These are phyloP conservation scores for Camptophora hylomeconis DNA, from an alignment of 2,329 filamentous ascomycete species.

Conservation along the genomic window DNA sequence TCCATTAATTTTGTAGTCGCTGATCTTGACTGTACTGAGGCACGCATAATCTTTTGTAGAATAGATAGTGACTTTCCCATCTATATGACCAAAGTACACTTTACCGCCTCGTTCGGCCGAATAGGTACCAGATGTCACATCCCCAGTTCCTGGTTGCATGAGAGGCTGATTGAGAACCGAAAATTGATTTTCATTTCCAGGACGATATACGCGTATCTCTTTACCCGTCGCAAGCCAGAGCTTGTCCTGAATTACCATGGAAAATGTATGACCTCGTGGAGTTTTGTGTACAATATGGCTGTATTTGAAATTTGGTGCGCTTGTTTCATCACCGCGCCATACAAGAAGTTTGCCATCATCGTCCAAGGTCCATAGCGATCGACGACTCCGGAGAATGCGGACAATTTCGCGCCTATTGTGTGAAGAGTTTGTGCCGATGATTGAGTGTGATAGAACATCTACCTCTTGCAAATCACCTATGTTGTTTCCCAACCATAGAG, in stretches of 20 bases:
- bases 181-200: conserved; percentile 58
- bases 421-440: conserved; percentile 56
- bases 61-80: conserved; percentile 93
- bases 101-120: conserved; percentile 62
- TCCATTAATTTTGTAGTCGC: conserved; percentile 88
- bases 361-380: conserved; percentile 89
- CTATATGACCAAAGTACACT: conserved; percentile 80
- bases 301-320: conserved; percentile 60
- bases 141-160: conserved; percentile 60
- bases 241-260: conserved; percentile 70
- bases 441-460: conserved; percentile 60
- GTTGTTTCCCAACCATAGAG: conserved; percentile 83
- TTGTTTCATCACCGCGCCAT: conserved; percentile 67
- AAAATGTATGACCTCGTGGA: conserved; percentile 72
- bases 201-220: conserved; percentile 72
- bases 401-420: conserved; percentile 70
- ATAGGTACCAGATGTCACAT: conserved; percentile 72
- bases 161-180: conserved; percentile 49
- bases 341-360: conserved; percentile 76
- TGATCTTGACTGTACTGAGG: conserved; percentile 69
- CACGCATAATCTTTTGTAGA: conserved; percentile 64
- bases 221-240: conserved; percentile 84
- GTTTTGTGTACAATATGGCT: conserved; percentile 67
- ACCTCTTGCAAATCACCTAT: conserved; percentile 80
- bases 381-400: conserved; percentile 72